These are phyloP conservation scores for Coniochaeta pulveracea DNA, from an alignment of 2,329 filamentous ascomycete species.

Conservation along the genomic window DNA sequence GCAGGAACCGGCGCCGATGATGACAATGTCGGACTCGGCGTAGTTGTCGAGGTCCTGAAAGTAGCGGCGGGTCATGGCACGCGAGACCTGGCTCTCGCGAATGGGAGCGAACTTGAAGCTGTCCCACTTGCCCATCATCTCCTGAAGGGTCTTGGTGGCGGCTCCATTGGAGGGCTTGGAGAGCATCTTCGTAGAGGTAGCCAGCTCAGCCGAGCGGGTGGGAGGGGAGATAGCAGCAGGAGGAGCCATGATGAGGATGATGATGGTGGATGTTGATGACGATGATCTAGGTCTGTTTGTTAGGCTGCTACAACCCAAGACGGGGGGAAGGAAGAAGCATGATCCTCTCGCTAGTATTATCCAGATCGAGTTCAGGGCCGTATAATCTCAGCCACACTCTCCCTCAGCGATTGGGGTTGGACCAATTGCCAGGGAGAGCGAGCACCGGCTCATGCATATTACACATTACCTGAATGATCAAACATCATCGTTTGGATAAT, in stretches of 20 bases:
- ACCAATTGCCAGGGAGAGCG: conserved; percentile 6
- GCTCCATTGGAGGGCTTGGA: not conserved
- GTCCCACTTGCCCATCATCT: conserved; percentile 70
- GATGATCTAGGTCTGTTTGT: conserved; percentile 14
- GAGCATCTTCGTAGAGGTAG: not conserved
- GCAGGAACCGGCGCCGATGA: conserved; percentile 82
- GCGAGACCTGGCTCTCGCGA: conserved; percentile 83
- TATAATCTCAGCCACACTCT: conserved; percentile 24
- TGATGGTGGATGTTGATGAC: no score
- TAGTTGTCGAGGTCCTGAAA: conserved; percentile 81
- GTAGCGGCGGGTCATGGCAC: conserved; percentile 90
- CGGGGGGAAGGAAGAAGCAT: conserved; percentile 52
- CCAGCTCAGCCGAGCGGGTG: conserved; percentile 3
- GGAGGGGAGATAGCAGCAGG: conserved; percentile 46
- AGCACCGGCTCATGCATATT: conserved; percentile 23
- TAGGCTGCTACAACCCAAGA: conserved; percentile 23
- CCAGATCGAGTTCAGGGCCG: conserved; percentile 24
- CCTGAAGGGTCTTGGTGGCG: conserved; percentile 40
- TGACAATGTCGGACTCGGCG: conserved; percentile 88
- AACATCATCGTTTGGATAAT: conserved; percentile 12
- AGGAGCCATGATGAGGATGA: conserved; percentile 61
- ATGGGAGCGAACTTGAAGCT: conserved; percentile 75
- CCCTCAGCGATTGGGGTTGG: not conserved
- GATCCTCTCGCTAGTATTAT: conserved; percentile 72
- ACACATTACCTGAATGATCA: conserved; percentile 19